Conservation (phyloP, 2,329 filamentous ascomycete genomes). For the Microcyclospora pomicola region DNA sequence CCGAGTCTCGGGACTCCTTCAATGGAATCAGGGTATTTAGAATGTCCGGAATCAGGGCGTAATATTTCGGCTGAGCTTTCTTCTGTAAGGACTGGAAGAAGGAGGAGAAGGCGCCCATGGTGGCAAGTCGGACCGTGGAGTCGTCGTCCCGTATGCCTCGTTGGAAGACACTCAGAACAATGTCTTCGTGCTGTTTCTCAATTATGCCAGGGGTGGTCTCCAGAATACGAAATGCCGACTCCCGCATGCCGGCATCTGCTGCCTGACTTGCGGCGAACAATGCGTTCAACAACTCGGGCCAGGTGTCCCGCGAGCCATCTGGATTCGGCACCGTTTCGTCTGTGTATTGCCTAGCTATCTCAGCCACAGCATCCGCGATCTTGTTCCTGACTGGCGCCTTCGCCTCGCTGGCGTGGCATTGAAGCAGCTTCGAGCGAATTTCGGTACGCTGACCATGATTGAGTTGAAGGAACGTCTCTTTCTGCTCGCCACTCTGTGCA, state of each 20-base stretch:
- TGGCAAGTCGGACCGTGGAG: slow-evolving; percentile 74
- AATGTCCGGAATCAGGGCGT: slow-evolving; percentile 71
- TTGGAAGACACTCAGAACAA: slow-evolving; percentile 77
- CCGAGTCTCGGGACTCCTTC: slow-evolving; percentile 80
- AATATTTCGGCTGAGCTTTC: slow-evolving; percentile 82
- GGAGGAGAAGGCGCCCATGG: slow-evolving; percentile 91
- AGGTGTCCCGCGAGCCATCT: slow-evolving; percentile 41
- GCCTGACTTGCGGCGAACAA: slow-evolving; percentile 88
- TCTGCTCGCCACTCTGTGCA: slow-evolving; percentile 49
- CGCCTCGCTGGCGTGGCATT: slow-evolving; percentile 59
- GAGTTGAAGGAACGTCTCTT: slow-evolving; percentile 77
- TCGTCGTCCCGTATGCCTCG: slow-evolving; percentile 85
- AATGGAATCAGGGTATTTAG: slow-evolving; percentile 89
- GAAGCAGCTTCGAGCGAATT: slow-evolving; percentile 73
- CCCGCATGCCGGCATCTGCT: slow-evolving; percentile 66
- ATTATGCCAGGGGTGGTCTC: slow-evolving; percentile 90
- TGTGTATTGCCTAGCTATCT: slow-evolving; percentile 86
- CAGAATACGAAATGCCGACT: slow-evolving; percentile 90
- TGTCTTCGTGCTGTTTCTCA: slow-evolving; percentile 84
- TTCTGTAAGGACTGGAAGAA: slow-evolving; percentile 88
- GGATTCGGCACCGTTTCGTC: slow-evolving; percentile 43
- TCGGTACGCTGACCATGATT: slow-evolving; percentile 57
- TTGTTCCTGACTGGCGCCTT: slow-evolving; percentile 75
- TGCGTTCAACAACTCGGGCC: slow-evolving; percentile 75
- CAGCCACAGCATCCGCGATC: slow-evolving; percentile 92